Base-by-base conservation (phyloP, 1,139 yeast species). In the Blastobotrys arbuscula region DNA sequence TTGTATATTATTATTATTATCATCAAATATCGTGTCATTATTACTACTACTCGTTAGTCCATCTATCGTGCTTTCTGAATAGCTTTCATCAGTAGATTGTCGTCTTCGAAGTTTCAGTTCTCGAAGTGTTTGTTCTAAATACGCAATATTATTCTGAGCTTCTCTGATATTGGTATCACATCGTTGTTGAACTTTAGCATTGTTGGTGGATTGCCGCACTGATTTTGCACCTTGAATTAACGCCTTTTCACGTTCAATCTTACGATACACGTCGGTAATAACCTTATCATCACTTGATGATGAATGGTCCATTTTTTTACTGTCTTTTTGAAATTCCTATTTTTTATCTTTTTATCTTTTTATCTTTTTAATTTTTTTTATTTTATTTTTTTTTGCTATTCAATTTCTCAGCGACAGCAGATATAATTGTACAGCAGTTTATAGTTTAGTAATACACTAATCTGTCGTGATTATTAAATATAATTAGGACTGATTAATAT, bases 161-260 rank as follows among this genome's bases (percentile, higher is more conserved):
- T 92, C 97, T 54, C 94, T 75, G 58, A 92, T 89, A 60, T 84
- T 88, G 34, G 90, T 82, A 67, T 88, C 90, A 72, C 97, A 90
- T 64, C 85, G 81, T 63, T 88, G 95, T 59, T 90, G 89, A 44
- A 90, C 96, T 55, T 79, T 81, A 19, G 83, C 74, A 66, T 92
- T 92, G 55, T 74, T 68, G 19, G 97, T 87, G 55, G 81, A 82
- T 63, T 80, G 81, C 64, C 87, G 83, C 69, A 92, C 73, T 52
- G 84, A 77, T 53, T 84, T 82, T 52, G 95, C 92, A 48, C 97
- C 97, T 56, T 81, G 84, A 47, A 90, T 88, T 66, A 90, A 39
- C 16, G 82, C 89, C 61, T 76, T 75, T 68, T 92, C 97, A 50
- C 96, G 78, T 56, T 86, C 92, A 60, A 92, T 88, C 73, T 89